phyloP scores from a whole-genome alignment of 495 filamentous ascomycete genomes.

The Tuber microsphaerosporum region DNA sequence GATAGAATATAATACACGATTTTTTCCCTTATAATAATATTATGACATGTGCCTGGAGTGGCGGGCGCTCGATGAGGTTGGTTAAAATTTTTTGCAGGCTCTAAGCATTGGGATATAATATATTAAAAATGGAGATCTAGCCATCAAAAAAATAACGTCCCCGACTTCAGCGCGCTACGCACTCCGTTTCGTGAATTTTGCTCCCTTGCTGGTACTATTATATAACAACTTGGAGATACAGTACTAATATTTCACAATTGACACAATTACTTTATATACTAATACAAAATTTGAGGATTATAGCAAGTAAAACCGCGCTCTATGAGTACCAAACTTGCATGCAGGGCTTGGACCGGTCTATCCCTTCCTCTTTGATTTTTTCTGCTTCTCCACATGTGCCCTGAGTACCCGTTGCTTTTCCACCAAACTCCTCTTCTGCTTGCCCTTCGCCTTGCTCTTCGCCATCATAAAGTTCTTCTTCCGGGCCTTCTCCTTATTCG shows the following conservation, averaged over 20 bases:
- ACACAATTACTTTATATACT: background rate
- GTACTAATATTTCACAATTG: background rate
- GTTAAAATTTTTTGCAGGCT: no score
- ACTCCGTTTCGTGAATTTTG: background rate
- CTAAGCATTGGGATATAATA: no score
- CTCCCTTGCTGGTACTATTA: background rate
- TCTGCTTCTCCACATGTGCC: constrained; percentile 73
- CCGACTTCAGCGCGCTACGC: background rate
- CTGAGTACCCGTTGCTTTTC: constrained; percentile 71
- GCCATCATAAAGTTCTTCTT: constrained; percentile 99
- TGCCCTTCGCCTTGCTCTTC: constrained; percentile 81
- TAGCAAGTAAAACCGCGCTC: background rate
- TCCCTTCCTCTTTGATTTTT: constrained; percentile 68
- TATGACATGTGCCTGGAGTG: no score
- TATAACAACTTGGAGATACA: background rate
- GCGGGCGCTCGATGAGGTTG: no score
- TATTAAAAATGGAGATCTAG: no score
- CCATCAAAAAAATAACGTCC: no score
- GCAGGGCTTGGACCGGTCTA: background rate
- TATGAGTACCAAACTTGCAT: background rate
- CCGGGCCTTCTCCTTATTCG: constrained; percentile 93
- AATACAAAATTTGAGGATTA: background rate
- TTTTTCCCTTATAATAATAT: no score
- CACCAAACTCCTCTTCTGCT: constrained; percentile 84
- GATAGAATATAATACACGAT: no score